Conservation (phyloP, 23 red algal genomes). For the Gracilaria vermiculophylla region DNA sequence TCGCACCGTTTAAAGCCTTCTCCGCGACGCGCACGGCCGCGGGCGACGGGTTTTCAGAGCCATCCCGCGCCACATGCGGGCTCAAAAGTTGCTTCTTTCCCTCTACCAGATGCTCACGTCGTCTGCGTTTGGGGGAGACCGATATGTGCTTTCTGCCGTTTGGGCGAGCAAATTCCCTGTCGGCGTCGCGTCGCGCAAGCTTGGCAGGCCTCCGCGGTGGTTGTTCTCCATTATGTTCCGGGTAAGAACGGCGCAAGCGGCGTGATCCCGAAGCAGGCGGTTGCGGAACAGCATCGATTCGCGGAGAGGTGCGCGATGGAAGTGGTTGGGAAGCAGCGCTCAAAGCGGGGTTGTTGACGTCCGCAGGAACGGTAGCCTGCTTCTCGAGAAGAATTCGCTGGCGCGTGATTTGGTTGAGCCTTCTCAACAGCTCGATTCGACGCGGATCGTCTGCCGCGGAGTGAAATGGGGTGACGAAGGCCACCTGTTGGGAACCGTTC, state of each 20-base stretch:
- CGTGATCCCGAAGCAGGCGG: not conserved
- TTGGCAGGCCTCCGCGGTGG: not conserved
- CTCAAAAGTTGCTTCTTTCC: slow-evolving; percentile 26
- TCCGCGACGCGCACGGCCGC: not conserved
- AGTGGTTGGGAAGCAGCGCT: not conserved
- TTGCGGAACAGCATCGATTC: not conserved
- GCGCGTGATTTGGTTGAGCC: slow-evolving; percentile 39
- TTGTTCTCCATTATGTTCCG: not conserved
- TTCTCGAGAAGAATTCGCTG: slow-evolving; percentile 14
- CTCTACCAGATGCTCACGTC: not conserved
- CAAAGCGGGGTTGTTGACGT: not conserved
- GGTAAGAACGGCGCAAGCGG: slow-evolving; percentile 3
- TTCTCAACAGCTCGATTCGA: slow-evolving; percentile 21
- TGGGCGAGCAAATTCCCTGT: not conserved
- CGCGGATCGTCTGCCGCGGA: slow-evolving; percentile 18
- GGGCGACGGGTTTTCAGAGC: not conserved
- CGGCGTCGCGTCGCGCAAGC: not conserved
- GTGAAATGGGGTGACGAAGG: not conserved
- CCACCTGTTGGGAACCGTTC: not conserved
- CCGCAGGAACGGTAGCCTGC: not conserved
- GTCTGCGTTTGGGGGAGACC: not conserved
- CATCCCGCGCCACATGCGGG: not conserved
- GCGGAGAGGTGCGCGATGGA: not conserved
- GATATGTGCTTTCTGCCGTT: not conserved
- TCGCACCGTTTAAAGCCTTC: not conserved